Evolutionary conservation across 129 eudicot species (phyloP).

Genomic region (Arctium lappa): DNA sequence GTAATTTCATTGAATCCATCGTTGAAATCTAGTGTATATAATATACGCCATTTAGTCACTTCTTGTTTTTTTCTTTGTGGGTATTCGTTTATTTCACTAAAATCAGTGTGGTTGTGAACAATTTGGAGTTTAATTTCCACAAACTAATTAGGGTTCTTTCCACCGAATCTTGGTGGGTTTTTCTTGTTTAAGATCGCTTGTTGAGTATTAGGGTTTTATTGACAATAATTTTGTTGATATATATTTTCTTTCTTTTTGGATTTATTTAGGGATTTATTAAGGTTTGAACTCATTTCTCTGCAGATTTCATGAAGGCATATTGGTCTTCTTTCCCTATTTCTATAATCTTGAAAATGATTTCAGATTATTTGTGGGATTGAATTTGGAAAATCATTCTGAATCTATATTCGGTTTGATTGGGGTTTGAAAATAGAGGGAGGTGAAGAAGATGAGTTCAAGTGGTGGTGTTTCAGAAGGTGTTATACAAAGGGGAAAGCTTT

Average conservation of each 20-base stretch:
- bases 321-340: conserved; percentile 11
- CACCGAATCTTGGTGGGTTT: conserved; percentile 25
- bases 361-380: conserved; percentile 14
- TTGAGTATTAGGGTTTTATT: conserved; percentile 17
- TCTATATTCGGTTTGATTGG: conserved; percentile 5
- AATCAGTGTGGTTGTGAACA: conserved; percentile 18
- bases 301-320: conserved; percentile 15
- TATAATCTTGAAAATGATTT: conserved; percentile 8
- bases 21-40: conserved; percentile 12
- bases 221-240: not conserved
- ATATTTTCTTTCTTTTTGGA: not conserved
- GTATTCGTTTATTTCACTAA: conserved; percentile 5
- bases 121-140: not conserved
- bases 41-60: not conserved
- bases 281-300: conserved; percentile 10
- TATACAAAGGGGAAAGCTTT: conserved; percentile 62
- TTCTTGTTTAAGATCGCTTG: not conserved
- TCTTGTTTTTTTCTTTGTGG: not conserved
- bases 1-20: conserved; percentile 7
- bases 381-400: not conserved
- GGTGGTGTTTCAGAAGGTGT: conserved; percentile 46
- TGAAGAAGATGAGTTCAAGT: conserved; percentile 63
- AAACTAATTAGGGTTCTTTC: conserved; percentile 9
- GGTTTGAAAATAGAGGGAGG: not conserved
- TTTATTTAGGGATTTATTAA: conserved; percentile 21